These are phyloP conservation scores for Lactarius sanguifluus DNA, from an alignment of 768 basidiomycete species.

Conservation along the genomic window DNA sequence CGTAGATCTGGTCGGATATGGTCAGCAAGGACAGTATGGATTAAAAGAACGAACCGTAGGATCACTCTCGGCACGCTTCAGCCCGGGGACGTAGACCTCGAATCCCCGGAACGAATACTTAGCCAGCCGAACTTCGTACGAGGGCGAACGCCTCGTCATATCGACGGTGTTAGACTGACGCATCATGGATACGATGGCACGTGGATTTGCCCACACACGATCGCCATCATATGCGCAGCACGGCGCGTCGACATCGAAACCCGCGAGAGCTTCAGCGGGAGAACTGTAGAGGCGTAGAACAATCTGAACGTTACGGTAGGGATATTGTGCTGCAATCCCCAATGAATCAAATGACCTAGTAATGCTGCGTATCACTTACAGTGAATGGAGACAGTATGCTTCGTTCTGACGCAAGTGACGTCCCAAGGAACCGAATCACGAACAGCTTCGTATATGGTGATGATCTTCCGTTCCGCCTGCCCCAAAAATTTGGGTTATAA, in stretches of 20 bases:
- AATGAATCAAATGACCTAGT: neutral
- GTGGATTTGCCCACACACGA: conserved; percentile 60
- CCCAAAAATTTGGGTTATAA: neutral
- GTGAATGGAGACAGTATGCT: conserved; percentile 65
- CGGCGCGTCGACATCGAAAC: conserved; percentile 66
- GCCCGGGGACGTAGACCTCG: conserved; percentile 56
- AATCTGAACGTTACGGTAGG: conserved; percentile 65
- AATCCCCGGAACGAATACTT: conserved; percentile 58
- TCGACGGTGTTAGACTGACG: conserved; percentile 66
- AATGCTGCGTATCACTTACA: conserved; percentile 38
- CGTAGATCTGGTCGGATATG: conserved; percentile 48
- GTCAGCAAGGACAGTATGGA: neutral
- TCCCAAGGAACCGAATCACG: conserved; percentile 68
- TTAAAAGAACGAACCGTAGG: conserved; percentile 47
- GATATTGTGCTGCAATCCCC: conserved; percentile 53
- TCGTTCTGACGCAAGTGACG: conserved; percentile 63
- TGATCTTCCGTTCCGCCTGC: conserved; percentile 60
- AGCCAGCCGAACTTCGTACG: conserved; percentile 60
- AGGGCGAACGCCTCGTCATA: conserved; percentile 59
- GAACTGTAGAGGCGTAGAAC: conserved; percentile 64
- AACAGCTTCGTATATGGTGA: conserved; percentile 60
- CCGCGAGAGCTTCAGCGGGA: conserved; percentile 63
- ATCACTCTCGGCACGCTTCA: conserved; percentile 52
- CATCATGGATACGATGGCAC: conserved; percentile 61
- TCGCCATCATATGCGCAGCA: conserved; percentile 56